Evolutionary conservation across 495 filamentous ascomycete species (phyloP).

Genomic region (Glutinoglossum americanum): DNA sequence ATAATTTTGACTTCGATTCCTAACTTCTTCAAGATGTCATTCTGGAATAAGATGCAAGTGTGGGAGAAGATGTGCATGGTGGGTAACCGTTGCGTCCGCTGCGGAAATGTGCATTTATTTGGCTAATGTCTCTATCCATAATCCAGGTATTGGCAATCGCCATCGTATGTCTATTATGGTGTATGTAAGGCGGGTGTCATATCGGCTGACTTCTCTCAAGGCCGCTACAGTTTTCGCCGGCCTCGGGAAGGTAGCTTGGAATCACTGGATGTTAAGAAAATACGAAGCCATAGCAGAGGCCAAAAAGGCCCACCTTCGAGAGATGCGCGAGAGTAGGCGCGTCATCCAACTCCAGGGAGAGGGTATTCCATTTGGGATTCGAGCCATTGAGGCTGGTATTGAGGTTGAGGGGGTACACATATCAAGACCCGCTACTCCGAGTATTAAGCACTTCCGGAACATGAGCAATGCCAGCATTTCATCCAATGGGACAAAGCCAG

Average conservation of each 20-base stretch:
- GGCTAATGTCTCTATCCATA: neutral
- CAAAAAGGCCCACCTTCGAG: constrained; percentile 31
- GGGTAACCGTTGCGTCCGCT: neutral
- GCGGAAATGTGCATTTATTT: neutral
- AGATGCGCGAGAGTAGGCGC: constrained; percentile 27
- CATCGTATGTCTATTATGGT: neutral
- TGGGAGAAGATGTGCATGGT: constrained; percentile 2
- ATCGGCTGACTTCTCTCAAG: neutral
- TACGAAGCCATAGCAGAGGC: constrained; percentile 31
- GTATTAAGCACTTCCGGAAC: constrained; percentile 12
- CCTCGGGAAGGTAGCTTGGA: neutral
- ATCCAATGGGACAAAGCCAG: neutral
- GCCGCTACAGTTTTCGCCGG: neutral
- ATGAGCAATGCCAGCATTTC: constrained; percentile 4
- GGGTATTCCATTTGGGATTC: constrained; percentile 72
- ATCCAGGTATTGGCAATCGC: neutral
- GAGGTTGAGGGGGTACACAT: constrained; percentile 82
- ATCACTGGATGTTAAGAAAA: constrained; percentile 1
- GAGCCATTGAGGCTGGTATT: constrained; percentile 69
- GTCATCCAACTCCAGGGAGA: constrained; percentile 21
- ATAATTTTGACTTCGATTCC: neutral
- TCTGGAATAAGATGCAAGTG: neutral
- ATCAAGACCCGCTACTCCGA: constrained; percentile 39
- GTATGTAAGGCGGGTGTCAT: neutral
- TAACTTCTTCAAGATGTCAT: neutral